Evolutionary conservation across 2,329 filamentous ascomycete genomes (phyloP).

Genomic region (Fusarium hostae): DNA sequence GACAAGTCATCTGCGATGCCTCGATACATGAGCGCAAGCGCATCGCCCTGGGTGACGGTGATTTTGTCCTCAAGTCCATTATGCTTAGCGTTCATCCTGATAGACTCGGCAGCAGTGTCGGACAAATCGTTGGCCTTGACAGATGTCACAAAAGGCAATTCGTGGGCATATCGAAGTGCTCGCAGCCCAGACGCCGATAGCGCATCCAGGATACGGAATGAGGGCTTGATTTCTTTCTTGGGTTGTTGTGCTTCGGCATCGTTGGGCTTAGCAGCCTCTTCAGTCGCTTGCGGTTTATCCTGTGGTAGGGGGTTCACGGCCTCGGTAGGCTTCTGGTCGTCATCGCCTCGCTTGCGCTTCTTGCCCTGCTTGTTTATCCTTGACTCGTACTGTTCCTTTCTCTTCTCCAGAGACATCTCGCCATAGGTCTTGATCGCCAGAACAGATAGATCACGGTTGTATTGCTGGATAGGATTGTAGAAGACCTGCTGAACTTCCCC

Average conservation of each 20-base stretch:
- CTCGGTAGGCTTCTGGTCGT: conserved; percentile 44
- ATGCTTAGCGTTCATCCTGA: conserved; percentile 85
- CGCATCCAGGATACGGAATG: conserved; percentile 91
- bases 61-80: conserved; percentile 81
- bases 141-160: conserved; percentile 84
- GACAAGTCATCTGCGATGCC: conserved; percentile 66
- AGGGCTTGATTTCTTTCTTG: conserved; percentile 50
- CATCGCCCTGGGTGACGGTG: conserved; percentile 80
- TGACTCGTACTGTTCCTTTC: conserved; percentile 55
- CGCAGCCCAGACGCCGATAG: conserved; percentile 93
- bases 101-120: conserved; percentile 78
- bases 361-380: conserved; percentile 53
- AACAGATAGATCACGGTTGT: conserved; percentile 95
- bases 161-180: conserved; percentile 89
- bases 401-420: conserved; percentile 67
- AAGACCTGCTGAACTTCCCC: conserved; percentile 84
- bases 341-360: conserved; percentile 60
- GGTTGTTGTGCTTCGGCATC: conserved; percentile 29
- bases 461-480: conserved; percentile 99
- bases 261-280: conserved; percentile 18
- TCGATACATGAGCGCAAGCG: conserved; percentile 90
- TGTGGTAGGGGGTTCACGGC: conserved; percentile 14
- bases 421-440: conserved; percentile 91
- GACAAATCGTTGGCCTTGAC: conserved; percentile 93
- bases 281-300: conserved; percentile 23